A percentile compares a stretch with the other conserved stretches of the same genome.
These are phyloP conservation scores for Xerocomellus amylosporus DNA, from an alignment of 768 basidiomycete genomes.

Conservation along the genomic window DNA sequence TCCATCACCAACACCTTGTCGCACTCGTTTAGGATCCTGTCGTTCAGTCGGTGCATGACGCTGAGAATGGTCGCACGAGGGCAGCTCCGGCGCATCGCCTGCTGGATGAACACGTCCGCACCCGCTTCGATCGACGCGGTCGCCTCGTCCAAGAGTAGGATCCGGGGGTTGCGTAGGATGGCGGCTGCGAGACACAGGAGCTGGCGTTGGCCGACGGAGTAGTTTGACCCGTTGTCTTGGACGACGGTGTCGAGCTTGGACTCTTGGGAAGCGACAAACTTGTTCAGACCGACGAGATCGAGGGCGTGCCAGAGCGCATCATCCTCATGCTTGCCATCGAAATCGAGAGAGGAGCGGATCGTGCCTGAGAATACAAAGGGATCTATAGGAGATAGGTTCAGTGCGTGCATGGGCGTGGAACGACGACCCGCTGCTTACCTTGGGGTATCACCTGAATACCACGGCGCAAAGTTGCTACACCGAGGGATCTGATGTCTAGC, in stretches of 20 bases:
- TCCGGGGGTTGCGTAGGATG: constrained; percentile 31
- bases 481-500: constrained; percentile 83
- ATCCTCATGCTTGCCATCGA: constrained; percentile 22
- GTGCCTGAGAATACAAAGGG: constrained; percentile 34
- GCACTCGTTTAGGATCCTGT: constrained; percentile 30
- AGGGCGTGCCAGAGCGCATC: constrained; percentile 41
- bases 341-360: constrained; percentile 30
- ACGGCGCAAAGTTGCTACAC: constrained; percentile 33
- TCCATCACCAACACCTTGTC: constrained; percentile 40
- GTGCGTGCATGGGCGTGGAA: background rate
- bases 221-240: constrained; percentile 68
- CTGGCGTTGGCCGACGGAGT: constrained; percentile 92
- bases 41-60: constrained; percentile 33
- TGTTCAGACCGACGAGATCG: constrained; percentile 51
- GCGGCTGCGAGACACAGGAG: constrained; percentile 56
- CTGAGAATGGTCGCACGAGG: constrained; percentile 28
- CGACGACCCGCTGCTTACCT: constrained; percentile 10
- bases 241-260: constrained; percentile 74
- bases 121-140: constrained; percentile 79
- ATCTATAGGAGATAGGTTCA: constrained; percentile 12
- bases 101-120: constrained; percentile 68
- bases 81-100: constrained; percentile 31
- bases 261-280: constrained; percentile 68
- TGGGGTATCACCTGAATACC: constrained; percentile 32
- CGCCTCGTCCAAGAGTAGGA: constrained; percentile 32